phyloP scores from a whole-genome alignment of 2,329 filamentous ascomycete genomes.

The Aspergillus uvarum region DNA sequence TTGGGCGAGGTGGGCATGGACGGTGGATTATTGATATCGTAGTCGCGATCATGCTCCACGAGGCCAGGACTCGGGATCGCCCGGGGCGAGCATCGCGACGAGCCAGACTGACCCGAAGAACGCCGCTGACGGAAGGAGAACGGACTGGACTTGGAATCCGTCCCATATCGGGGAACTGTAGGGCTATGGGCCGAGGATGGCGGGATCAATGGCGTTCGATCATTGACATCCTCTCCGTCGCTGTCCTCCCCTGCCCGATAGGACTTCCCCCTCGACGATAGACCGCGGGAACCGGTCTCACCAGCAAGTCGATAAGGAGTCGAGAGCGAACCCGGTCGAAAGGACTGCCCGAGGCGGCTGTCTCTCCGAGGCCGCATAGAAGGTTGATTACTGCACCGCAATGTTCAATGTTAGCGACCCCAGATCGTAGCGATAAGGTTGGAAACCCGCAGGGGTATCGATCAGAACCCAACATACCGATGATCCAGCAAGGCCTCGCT shows the following conservation, averaged over 20 bases:
- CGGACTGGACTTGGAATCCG: constrained; percentile 29
- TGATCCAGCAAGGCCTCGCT: constrained; percentile 88
- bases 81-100: constrained; percentile 31
- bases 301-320: constrained; percentile 48
- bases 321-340: constrained; percentile 36
- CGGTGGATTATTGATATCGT: constrained; percentile 66
- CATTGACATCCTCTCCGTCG: constrained; percentile 43
- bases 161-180: constrained; percentile 36
- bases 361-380: constrained; percentile 64
- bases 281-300: constrained; percentile 33
- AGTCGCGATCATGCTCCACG: constrained; percentile 40
- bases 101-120: constrained; percentile 28
- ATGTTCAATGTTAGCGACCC: constrained; percentile 8
- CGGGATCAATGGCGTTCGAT: constrained; percentile 57
- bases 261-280: constrained; percentile 31
- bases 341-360: constrained; percentile 43
- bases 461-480: constrained; percentile 53
- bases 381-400: constrained; percentile 54
- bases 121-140: constrained; percentile 28
- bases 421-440: not conserved
- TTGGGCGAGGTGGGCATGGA: constrained; percentile 61
- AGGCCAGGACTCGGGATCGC: constrained; percentile 25
- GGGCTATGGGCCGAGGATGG: constrained; percentile 32
- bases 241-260: constrained; percentile 28
- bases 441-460: not conserved